These are phyloP conservation scores for Geum urbanum DNA, from an alignment of 306 rosid genomes.

Conservation along the genomic window DNA sequence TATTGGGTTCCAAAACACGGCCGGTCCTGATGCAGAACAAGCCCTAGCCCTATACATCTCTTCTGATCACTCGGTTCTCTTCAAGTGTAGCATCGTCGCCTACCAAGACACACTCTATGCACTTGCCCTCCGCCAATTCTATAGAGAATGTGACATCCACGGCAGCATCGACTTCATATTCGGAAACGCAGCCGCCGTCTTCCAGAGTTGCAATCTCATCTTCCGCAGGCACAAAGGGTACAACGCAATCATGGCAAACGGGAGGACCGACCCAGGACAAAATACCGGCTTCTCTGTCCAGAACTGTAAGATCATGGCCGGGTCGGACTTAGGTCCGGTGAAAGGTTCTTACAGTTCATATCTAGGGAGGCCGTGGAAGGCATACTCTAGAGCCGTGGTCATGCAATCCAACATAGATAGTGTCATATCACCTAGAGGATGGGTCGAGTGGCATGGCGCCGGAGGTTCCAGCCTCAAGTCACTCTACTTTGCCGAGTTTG, in stretches of 20 bases:
- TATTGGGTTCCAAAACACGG: conserved; percentile 47
- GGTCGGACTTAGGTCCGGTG: conserved; percentile 26
- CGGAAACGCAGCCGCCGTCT: conserved; percentile 47
- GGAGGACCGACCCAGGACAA: conserved; percentile 45
- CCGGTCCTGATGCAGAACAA: conserved; percentile 40
- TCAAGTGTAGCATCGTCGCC: conserved; percentile 38
- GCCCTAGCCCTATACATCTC: conserved; percentile 43
- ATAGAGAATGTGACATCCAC: conserved; percentile 44
- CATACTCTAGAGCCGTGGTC: conserved; percentile 40
- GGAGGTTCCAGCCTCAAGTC: conserved; percentile 23
- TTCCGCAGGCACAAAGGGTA: conserved; percentile 29
- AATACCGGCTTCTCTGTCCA: conserved; percentile 49
- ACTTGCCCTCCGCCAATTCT: conserved; percentile 46
- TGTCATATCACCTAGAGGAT: conserved; percentile 26
- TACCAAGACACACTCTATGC: conserved; percentile 57
- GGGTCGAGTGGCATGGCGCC: conserved; percentile 47
- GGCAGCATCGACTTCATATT: conserved; percentile 57
- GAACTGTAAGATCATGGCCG: conserved; percentile 26
- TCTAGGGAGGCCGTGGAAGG: conserved; percentile 53
- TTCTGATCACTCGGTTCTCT: conserved; percentile 41
- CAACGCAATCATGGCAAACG: conserved; percentile 39
- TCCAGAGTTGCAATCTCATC: conserved; percentile 36
- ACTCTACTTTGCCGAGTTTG: conserved; percentile 44
- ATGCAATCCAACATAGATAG: conserved; percentile 38
- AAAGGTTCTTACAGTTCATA: conserved; percentile 27